Percentiles rank a stretch among this genome's conserved stretches.
Evolutionary conservation across 805 yeast species (phyloP).

Genomic region (Maudiozyma saulgeensis): DNA sequence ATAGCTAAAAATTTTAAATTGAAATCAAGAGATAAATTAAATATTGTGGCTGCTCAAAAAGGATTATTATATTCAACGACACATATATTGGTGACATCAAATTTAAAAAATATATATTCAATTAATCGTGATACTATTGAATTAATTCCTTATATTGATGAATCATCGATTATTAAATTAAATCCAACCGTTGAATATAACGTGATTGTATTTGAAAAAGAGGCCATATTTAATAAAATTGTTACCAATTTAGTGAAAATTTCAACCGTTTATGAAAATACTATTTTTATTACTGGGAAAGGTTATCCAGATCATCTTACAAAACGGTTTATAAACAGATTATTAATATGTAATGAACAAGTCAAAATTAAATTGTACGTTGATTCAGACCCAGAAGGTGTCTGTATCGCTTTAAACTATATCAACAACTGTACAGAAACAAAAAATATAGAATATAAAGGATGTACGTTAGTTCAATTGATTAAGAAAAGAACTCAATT

Average conservation of each 20-base stretch:
- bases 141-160: constrained; percentile 35
- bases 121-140: neutral
- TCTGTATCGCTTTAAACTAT: constrained; percentile 45
- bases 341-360: constrained; percentile 8
- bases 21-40: constrained; percentile 29
- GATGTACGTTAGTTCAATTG: constrained; percentile 14
- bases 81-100: neutral
- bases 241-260: constrained; percentile 3
- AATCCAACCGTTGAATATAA: neutral
- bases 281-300: constrained; percentile 48
- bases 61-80: constrained; percentile 37
- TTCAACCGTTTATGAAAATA: neutral
- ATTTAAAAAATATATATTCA: neutral
- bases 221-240: constrained; percentile 37
- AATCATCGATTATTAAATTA: constrained; percentile 7
- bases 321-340: constrained; percentile 31
- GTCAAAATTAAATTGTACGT: constrained; percentile 32
- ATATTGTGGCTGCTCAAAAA: constrained; percentile 51
- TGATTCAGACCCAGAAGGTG: constrained; percentile 63
- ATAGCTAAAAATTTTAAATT: constrained; percentile 34
- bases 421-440: constrained; percentile 5
- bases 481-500: constrained; percentile 11
- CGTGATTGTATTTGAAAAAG: constrained; percentile 43
- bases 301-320: constrained; percentile 63
- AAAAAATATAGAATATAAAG: constrained; percentile 11